Evolutionary conservation across 352 stramenopile genomes (phyloP), one percentile per base, ranked within the genome.

Genomic region (Phytophthora pistaciae): DNA sequence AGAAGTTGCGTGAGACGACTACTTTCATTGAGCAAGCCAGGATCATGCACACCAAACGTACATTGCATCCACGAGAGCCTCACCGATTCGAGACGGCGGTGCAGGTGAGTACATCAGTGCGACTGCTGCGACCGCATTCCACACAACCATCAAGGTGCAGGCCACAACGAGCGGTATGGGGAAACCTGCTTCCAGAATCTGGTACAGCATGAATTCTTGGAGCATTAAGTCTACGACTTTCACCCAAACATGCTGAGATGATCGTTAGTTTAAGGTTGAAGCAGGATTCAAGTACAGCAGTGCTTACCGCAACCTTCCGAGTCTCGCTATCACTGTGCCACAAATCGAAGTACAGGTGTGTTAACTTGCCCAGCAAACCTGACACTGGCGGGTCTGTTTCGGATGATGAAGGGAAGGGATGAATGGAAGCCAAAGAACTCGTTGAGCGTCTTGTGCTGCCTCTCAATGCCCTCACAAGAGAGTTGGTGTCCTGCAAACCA

Each of bases 121-220:
- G 25, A 58, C 57, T 13, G 72, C 66, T 7, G 63, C 59, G 5
- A 71, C 14, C 4, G 70, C 55, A 64, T 81, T 78, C 61, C 65
- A 62, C 23, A 75, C 50, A 14, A 81, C 46, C n/a, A 78, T 62
- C 13, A 52, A 48, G 9, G 70, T 75, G 55, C 70, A 75, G 7
- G 52, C 54, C 29, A 60, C 38, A 13, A 78, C 59, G 18, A 78
- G 66, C 5, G 57, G 52, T 8, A 72, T 20, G 27, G 69, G 66
- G 16, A 70, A 74, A 5, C 67, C 75, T 16, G 59, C 48, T 54
- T 82, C 67, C 1, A 70, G 46, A 46, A 42, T 64, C 21, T 77
- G 70, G 49, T 70, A 70, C 21, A 77, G 25, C 42, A 60, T 64
- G 42, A 68, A 64, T 8, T 61, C 20, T 36, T 78, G 65, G 33